Base-by-base conservation (phyloP, 2,329 filamentous ascomycete species). In the Arthroderma sp. region DNA sequence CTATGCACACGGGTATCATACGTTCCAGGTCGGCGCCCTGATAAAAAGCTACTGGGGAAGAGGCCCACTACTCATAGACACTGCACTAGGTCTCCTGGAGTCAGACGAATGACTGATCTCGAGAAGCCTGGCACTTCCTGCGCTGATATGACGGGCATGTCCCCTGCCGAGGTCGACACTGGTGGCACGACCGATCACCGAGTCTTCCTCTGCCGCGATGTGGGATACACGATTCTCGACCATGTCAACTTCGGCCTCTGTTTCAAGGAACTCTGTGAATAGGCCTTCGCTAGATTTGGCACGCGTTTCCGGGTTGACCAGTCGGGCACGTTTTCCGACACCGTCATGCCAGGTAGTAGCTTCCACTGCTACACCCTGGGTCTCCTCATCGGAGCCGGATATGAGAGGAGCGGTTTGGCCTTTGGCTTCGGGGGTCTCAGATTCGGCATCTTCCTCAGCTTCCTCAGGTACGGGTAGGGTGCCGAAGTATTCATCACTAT, bases 401-500 rank as follows among this genome's bases (percentile, higher is more conserved):
- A 6, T 22, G 36, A 3, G 6, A 22, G 36, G 36, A n/a, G 51
- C 47, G 6, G 43, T 45, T 15, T 48, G 29, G 50, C 43, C 27
- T 45, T 46, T 3, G 50, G 48, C 32, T 34, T 34, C 32, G 2
- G 32, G 32, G 32, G 32, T 34, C 8, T 8, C 32, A 9, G 32
- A 34, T 9, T 34, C 8, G 6, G 47, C 37, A 11, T 40, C 30
- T 32, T 47, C 36, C 32, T 48, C 46, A 28, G 43, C 41, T 29
- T 50, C 55, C 15, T 73, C 68, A 7, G 66, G 65, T 7, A 61
- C 64, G 38, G 65, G 70, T 42, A 75, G 65, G 28, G 72, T 73
- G 47, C 73, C 77, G 48, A 87, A 73, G 54, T 86, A 86, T 54
- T 91, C 84, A 48, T 89, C 85, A 49, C 86, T 81, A 10, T 72